Base-by-base conservation (phyloP, 2,329 filamentous ascomycete species). In the Pestalotiopsis sp. region DNA sequence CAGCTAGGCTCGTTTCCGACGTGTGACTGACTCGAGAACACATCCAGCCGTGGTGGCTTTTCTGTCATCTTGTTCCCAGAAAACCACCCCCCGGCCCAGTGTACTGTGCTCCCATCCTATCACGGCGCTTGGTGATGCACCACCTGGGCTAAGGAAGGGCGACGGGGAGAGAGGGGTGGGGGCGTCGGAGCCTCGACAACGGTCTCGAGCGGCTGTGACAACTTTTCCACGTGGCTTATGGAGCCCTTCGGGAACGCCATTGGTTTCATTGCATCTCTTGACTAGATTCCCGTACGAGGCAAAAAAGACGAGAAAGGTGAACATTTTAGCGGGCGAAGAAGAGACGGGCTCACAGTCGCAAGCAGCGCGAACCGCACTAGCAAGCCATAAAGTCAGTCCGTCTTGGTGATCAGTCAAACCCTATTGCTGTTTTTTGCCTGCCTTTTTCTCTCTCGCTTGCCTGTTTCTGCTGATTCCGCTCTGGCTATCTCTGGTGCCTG, bases 171-270 rank as follows among this genome's bases (percentile, higher is more conserved):
- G 39, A 14, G 5, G 17, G 20, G 45, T 23, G 45, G 45, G n/a
- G 4, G 45, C 45, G 20, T 17, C 49, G 49, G 49, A 20, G 49
- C 45, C 45, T 31, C 61, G 39, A 52, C 17, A 45, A 45, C 38
- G 61, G 61, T 45, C 38, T 64, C 61, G 61, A 64, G 61, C 61
- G 61, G 38, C 61, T 52, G 36, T 45, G 20, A 39, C 61, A 64
- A 49, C 11, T 52, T 64, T 64, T 39, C 61, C 61, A 64, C 61
- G 61, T 64, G 61, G 61, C 61, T 52, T 64, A 64, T 64, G 61
- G 61, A 64, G 61, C 61, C 23, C 59, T 38, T 31, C 61, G 61
- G 61, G 61, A 64, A 64, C 61, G 39, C 61, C 61, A 64, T 25
- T 36, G 39, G 39, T 64, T 52, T 64, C 61, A 49, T 52, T 64